Base-by-base conservation (phyloP, 2,329 filamentous ascomycete genomes). In the Mariannaea elegans region DNA sequence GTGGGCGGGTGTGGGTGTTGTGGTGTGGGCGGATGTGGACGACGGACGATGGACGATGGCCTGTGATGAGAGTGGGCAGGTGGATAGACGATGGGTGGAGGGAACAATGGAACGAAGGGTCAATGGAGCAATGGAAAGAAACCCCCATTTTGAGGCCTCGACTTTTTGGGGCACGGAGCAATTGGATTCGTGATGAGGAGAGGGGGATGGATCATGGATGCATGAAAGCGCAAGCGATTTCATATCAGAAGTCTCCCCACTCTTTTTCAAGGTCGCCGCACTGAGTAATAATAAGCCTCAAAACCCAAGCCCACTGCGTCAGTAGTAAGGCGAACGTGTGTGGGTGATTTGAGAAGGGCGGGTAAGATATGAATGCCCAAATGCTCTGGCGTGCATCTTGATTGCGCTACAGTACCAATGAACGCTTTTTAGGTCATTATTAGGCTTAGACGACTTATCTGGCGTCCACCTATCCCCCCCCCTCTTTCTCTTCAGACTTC, bases 51-150 rank as follows among this genome's bases (percentile, higher is more conserved):
- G 39, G 45, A 39, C 27, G 18, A 56, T 23, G 44, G 42, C 16
- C 16, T 12, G 19, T 24, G 41, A 45, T 27, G 34, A 6, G 47
- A 38, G 49, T 58, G 55, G 55, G 48, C 44, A 34, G 45, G 39
- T 41, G 47, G 47, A 52, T 45, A 41, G 39, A 29, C 24, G 24
- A 19, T 29, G 39, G 42, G 47, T 47, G 55, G 38, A 56, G 38
- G 24, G 24, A 24, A 32, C 29, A 41, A 36, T 42, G 39, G 27
- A 21, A 27, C 21, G 31, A 32, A 42, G 45, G 52, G 50, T 44
- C 39, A 54, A 56, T 57, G 47, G 59, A 55, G 54, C 45, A 55
- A 61, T 49, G 57, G 45, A 59, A 32, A 41, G 29, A 55, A 41
- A 50, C 13, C 29, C 13, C 29, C 27, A 18, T 41, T 52, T 39